Evolutionary conservation across 2,329 filamentous ascomycete species (phyloP).

Genomic region (Calonectria ilicicola): DNA sequence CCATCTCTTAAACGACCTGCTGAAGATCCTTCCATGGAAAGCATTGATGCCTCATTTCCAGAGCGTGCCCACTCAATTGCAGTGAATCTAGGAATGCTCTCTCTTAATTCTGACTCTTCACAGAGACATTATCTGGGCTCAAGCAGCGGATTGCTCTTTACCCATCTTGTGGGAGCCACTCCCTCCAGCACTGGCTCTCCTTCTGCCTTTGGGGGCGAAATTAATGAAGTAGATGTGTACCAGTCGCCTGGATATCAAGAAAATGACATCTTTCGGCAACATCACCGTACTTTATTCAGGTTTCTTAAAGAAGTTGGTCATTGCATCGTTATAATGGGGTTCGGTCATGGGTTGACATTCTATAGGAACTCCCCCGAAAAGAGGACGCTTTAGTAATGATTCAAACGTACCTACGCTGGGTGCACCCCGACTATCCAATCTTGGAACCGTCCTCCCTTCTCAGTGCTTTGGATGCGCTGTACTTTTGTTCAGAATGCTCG

Average conservation of each 20-base stretch:
- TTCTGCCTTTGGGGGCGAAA: slow-evolving; percentile 1
- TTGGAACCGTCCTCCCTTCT: slow-evolving; percentile 34
- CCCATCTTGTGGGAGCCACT: slow-evolving; percentile 40
- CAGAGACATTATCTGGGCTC: slow-evolving; percentile 53
- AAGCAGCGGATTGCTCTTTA: slow-evolving; percentile 51
- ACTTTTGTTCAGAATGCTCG: slow-evolving; percentile 22
- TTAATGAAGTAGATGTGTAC: neutral
- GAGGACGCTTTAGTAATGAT: slow-evolving; percentile 33
- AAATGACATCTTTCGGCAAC: slow-evolving; percentile 2
- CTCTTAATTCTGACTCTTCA: slow-evolving; percentile 51
- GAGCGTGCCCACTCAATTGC: slow-evolving; percentile 44
- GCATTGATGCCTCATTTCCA: slow-evolving; percentile 28
- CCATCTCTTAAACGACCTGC: slow-evolving; percentile 34
- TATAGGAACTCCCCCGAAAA: slow-evolving; percentile 35
- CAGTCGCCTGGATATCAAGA: neutral
- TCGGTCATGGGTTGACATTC: neutral
- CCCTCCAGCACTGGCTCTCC: slow-evolving; percentile 26
- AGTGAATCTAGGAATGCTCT: slow-evolving; percentile 50
- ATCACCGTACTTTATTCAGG: slow-evolving; percentile 22
- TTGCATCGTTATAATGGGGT: neutral
- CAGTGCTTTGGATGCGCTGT: slow-evolving; percentile 36
- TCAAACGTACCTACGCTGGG: slow-evolving; percentile 37
- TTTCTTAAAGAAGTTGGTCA: slow-evolving; percentile 16
- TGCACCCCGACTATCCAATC: slow-evolving; percentile 39
- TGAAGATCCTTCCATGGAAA: slow-evolving; percentile 6